Base-by-base conservation (phyloP, 306 rosid genomes). In the Clitoria ternatea region DNA sequence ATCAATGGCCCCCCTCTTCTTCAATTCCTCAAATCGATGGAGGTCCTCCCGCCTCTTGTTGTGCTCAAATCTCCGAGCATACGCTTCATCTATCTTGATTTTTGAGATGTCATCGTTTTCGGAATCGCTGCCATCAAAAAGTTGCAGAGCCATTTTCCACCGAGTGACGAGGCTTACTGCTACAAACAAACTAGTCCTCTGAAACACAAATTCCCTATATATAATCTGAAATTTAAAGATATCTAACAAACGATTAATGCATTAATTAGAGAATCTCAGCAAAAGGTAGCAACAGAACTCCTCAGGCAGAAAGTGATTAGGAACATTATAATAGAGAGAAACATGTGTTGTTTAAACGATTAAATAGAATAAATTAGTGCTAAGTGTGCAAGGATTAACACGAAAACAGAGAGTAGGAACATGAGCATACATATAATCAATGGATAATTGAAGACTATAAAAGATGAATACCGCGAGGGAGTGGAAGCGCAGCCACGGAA, bases 31-130 rank as follows among this genome's bases (percentile, higher is more conserved):
- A 18, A 71, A 85, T 6, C 92, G 88, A 4, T 94, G 96, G 55
- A 94, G 96, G 42, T 77, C 96, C 83, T 90, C 95, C 11, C 96
- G 85, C 85, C 70, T 86, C 85, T 94, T 94, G 80, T 94, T 94
- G 87, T 94, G 85, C 79, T 79, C 82, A 68, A 83, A 83, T 64
- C 82, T 80, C 13, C 72, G 57, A 42, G 87, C 82, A 79, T 61
- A 83, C 54, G 73, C 80, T 69, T 76, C 35, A 11, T 91, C 72
- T 65, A 94, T 83, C 81, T 86, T 79, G 39, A 90, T 78, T 76
- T 84, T 76, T 3, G 95, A 77, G 30, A 77, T 44, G 10, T 83
- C 81, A 0, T 87, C 89, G 14, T 57, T 37, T 32, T 94, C 97
- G 0, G 86, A 77, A 61, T 86, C 96, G 27, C 90, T 84, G 2